phyloP scores from a whole-genome alignment of 192 early-diverging fungal genomes.

The Mortierella alpina region DNA sequence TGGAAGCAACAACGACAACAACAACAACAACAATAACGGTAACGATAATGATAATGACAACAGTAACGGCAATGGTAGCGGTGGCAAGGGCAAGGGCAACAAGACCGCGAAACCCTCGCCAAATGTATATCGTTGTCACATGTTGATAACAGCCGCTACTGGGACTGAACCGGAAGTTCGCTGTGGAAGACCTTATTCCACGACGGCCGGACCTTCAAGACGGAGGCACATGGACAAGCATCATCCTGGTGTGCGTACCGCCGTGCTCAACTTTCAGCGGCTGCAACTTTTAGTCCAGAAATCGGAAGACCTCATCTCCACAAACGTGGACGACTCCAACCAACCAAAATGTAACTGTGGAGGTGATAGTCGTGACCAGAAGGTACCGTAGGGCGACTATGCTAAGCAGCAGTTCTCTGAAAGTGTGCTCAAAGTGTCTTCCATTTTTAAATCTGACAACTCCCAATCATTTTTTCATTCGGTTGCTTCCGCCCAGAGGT shows the following conservation, averaged over 20 bases:
- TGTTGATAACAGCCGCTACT: slow-evolving; percentile 17
- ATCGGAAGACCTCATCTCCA: slow-evolving; percentile 14
- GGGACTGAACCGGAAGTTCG: slow-evolving; percentile 3
- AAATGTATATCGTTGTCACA: slow-evolving; percentile 7
- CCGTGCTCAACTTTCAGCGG: slow-evolving; percentile 5
- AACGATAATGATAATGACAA: too few species aligned
- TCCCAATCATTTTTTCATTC: background rate
- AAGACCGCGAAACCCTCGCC: background rate
- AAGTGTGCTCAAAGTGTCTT: too few species aligned
- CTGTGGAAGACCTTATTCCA: too few species aligned
- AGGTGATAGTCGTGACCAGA: too few species aligned
- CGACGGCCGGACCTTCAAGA: slow-evolving; percentile 1
- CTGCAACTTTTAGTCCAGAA: slow-evolving; percentile 5
- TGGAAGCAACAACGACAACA: too few species aligned
- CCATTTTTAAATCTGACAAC: background rate
- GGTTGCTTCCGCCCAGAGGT: background rate
- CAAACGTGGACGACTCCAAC: background rate
- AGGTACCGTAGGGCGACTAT: too few species aligned
- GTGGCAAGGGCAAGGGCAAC: background rate
- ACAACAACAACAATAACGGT: too few species aligned
- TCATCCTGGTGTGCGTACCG: slow-evolving; percentile 14
- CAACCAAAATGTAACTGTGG: slow-evolving; percentile 10
- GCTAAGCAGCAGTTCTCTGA: too few species aligned
- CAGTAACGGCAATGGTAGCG: too few species aligned
- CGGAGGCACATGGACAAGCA: slow-evolving; percentile 8